Percentiles rank a stretch among this genome's conserved stretches.
Conservation (phyloP, 78 protist species). For the Trichosphaerium sp. region DNA sequence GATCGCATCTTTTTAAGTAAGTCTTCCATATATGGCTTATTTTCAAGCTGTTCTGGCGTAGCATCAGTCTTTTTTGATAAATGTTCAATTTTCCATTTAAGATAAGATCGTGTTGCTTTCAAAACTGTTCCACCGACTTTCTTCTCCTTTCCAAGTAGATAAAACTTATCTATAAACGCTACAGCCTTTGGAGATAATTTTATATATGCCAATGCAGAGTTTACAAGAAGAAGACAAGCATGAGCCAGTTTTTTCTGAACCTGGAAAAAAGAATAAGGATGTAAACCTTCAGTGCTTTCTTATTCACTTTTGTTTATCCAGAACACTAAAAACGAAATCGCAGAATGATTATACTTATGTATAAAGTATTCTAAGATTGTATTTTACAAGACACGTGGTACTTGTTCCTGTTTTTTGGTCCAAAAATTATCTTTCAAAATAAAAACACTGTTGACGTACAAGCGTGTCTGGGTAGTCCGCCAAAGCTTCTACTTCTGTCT, state of each 20-base stretch:
- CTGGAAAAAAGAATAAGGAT: not conserved
- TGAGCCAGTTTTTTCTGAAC: slow-evolving; percentile 28
- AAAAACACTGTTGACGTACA: too few relatives aligned
- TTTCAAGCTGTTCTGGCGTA: too few relatives aligned
- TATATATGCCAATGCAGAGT: slow-evolving; percentile 6
- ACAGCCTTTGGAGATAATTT: slow-evolving; percentile 29
- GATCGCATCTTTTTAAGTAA: too few relatives aligned
- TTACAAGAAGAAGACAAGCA: slow-evolving; percentile 26
- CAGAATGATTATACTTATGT: not conserved
- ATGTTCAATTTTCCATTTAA: too few relatives aligned
- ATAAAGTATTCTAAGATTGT: not conserved
- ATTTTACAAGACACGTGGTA: not conserved
- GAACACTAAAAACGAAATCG: not conserved
- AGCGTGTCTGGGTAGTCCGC: slow-evolving; percentile 36
- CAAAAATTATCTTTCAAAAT: too few relatives aligned
- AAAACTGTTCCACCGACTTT: too few relatives aligned
- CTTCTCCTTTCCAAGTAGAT: too few relatives aligned
- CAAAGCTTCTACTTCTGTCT: slow-evolving; percentile 13
- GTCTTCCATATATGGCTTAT: too few relatives aligned
- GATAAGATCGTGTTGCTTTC: too few relatives aligned
- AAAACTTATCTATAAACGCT: slow-evolving; percentile 26
- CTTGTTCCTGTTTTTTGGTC: too few relatives aligned
- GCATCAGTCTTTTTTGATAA: too few relatives aligned
- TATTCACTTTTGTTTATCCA: too few relatives aligned
- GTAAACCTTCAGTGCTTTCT: not conserved